phyloP scores from a whole-genome alignment of 2,329 filamentous ascomycete genomes.

The Elsinoe australis region DNA sequence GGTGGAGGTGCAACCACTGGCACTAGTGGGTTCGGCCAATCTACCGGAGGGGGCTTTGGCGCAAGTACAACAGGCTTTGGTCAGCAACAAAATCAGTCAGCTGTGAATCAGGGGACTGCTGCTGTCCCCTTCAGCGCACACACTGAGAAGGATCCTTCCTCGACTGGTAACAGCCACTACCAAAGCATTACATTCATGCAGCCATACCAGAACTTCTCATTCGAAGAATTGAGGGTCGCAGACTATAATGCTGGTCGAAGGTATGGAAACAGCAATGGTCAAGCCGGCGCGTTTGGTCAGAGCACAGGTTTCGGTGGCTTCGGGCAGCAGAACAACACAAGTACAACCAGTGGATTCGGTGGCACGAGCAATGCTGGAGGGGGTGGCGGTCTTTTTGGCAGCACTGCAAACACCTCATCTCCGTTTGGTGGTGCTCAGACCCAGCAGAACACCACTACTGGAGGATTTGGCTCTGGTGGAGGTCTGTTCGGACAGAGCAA shows the following conservation, averaged over 20 bases:
- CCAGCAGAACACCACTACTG: constrained; percentile 25
- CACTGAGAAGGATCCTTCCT: constrained; percentile 64
- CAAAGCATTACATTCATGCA: constrained; percentile 74
- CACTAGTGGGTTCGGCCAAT: constrained; percentile 38
- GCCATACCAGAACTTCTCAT: constrained; percentile 80
- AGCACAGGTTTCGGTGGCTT: constrained; percentile 49
- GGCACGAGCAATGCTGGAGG: constrained; percentile 28
- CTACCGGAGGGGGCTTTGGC: constrained; percentile 34
- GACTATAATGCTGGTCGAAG: constrained; percentile 85
- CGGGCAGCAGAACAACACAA: constrained; percentile 32
- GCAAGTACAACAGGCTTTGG: constrained; percentile 35
- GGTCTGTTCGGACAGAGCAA: constrained; percentile 25
- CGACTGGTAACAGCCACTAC: constrained; percentile 56
- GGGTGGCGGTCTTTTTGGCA: constrained; percentile 29
- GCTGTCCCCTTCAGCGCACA: constrained; percentile 57
- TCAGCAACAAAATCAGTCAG: constrained; percentile 42
- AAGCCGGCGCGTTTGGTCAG: constrained; percentile 73
- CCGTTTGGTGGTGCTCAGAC: constrained; percentile 18
- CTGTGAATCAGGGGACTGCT: constrained; percentile 58
- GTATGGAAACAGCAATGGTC: constrained; percentile 73
- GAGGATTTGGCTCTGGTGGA: constrained; percentile 21
- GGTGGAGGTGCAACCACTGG: constrained; percentile 35
- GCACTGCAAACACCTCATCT: constrained; percentile 28
- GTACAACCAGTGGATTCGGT: constrained; percentile 39
- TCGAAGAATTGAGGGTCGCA: constrained; percentile 59